Conservation (phyloP, 306 rosid genomes). For the Rubus parviflorus region DNA sequence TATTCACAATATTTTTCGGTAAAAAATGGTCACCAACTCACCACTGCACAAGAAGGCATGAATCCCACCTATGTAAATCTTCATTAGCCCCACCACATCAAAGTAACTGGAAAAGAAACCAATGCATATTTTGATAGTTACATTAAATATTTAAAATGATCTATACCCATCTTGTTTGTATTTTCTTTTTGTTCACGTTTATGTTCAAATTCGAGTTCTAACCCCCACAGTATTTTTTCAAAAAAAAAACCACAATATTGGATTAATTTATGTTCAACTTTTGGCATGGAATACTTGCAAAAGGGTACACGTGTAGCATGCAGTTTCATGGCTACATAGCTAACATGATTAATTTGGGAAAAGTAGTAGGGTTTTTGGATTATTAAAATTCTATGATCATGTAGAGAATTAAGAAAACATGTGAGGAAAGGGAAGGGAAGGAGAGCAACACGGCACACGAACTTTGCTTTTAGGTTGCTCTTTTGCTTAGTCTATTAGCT, state of each 20-base stretch:
- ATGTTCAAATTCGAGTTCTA: conserved; percentile 5
- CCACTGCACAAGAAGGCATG: no score
- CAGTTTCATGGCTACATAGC: conserved; percentile 1
- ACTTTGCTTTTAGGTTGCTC: conserved; percentile 32
- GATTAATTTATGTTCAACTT: not conserved
- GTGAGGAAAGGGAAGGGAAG: conserved; percentile 31
- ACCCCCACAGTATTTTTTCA: not conserved
- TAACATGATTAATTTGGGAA: conserved; percentile 16
- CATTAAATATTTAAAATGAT: not conserved
- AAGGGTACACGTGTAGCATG: conserved; percentile 2
- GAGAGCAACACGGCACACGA: conserved; percentile 32
- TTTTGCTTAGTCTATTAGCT: conserved; percentile 34
- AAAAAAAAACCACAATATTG: not conserved
- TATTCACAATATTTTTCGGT: not conserved
- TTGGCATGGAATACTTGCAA: conserved; percentile 15
- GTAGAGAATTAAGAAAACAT: conserved; percentile 21
- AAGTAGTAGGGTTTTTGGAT: conserved; percentile 20
- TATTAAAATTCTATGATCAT: not conserved
- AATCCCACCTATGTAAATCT: no score
- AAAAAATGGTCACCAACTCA: no score
- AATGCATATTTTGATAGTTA: not conserved
- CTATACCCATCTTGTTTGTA: not conserved
- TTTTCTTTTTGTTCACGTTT: conserved; percentile 3
- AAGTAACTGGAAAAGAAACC: not conserved
- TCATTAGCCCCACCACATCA: not conserved